phyloP scores from a whole-genome alignment of 768 basidiomycete species.

The Suillus spraguei region DNA sequence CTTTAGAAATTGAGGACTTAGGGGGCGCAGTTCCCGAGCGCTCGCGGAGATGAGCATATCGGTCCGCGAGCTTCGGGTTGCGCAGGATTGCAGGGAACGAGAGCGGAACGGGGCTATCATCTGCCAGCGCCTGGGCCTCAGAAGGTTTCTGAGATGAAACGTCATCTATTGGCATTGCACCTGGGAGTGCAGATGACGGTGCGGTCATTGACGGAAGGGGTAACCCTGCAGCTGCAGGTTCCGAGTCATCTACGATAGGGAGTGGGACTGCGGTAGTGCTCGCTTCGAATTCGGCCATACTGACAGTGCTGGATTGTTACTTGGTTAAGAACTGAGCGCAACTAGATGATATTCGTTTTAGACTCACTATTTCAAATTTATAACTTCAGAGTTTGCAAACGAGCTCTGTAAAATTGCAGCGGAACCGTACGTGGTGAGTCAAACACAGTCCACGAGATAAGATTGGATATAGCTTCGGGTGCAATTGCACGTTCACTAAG shows the following conservation, averaged over 20 bases:
- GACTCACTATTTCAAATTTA: background rate
- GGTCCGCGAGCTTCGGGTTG: conserved; percentile 52
- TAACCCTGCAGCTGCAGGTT: background rate
- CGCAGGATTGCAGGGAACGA: conserved; percentile 76
- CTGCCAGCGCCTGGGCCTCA: background rate
- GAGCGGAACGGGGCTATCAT: conserved; percentile 45
- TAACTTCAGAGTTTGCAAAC: background rate
- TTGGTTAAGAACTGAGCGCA: background rate
- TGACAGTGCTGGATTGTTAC: background rate
- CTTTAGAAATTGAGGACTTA: conserved; percentile 35
- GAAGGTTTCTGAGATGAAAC: background rate
- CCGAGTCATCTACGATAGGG: background rate
- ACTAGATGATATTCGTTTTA: background rate
- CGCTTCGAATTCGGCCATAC: background rate
- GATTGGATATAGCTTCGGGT: background rate
- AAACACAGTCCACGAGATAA: background rate
- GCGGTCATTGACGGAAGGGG: background rate
- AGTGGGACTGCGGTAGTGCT: background rate
- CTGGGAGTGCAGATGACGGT: background rate
- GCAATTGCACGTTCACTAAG: background rate
- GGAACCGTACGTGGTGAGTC: background rate
- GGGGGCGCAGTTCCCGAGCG: conserved; percentile 13
- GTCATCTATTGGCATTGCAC: background rate
- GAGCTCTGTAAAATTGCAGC: background rate
- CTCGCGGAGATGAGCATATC: conserved; percentile 54